Base-by-base conservation (phyloP, 805 yeast species). In the Saccharomycopsis sp. region DNA sequence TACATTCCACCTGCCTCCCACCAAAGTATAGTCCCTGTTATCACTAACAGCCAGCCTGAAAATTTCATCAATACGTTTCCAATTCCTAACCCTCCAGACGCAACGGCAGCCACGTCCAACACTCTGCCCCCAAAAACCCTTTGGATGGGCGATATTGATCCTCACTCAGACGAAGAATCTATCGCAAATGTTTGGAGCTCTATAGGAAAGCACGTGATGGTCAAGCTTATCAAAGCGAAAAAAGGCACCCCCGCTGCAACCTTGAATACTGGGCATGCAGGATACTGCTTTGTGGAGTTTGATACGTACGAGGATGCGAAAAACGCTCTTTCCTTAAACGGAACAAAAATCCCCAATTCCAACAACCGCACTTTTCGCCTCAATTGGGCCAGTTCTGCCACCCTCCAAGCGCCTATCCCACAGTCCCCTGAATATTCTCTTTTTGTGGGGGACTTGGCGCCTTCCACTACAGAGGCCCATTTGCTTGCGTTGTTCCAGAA, bases 121-220 rank as follows among this genome's bases (percentile, higher is more conserved):
- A 64, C 69, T 4, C 74, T 75, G 14, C 76, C 79, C 15, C 90
- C 95, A 24, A 77, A 86, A 60, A 87, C 95, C 1, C 72, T 87
- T 34, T 87, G 95, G 95, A 87, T 87, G 95, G 95, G 95, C 9
- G 94, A 87, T 69, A 73, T 87, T 63, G 92, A 87, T 66, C 89
- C 92, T 1, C 81, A 86, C 81, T 80, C 86, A 65, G 89, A 85
- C 66, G 94, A 87, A 67, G 74, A 72, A 2, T 81, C 82, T 23
- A 73, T 81, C 15, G 74, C 76, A 53, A 73, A 81, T 51, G 74
- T 89, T 69, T 86, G 91, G 90, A 74, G 75, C 34, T 71, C 79
- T 24, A 64, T 83, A 54, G 77, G 79, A 56, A 81, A 79, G 63
- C 67, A 73, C 34, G 92, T 87, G 24, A 70, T 74, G 29, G 91